phyloP scores from a whole-genome alignment of 2,329 filamentous ascomycete genomes.

The Raffaelea arxii region DNA sequence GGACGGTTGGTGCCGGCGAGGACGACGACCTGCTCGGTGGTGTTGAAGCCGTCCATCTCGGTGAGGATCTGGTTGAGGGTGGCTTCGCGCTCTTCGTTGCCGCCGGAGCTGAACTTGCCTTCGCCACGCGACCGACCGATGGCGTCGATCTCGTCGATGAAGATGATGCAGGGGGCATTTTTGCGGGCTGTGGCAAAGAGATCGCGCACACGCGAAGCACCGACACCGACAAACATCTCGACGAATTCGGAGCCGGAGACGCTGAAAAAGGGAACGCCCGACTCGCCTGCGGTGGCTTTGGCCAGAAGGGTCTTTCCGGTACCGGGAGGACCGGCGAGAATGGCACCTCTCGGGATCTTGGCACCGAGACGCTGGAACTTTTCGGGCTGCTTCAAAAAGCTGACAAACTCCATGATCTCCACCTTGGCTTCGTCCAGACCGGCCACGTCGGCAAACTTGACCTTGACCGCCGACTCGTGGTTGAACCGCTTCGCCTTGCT shows the following conservation, averaged over 20 bases:
- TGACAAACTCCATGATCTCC: constrained; percentile 99
- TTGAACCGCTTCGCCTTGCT: constrained; percentile 96
- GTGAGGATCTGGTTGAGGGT: constrained; percentile 98
- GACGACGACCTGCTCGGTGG: constrained; percentile 89
- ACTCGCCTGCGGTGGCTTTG: constrained; percentile 96
- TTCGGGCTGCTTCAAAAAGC: constrained; percentile 88
- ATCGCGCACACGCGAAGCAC: constrained; percentile 88
- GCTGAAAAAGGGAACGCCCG: constrained; percentile 93
- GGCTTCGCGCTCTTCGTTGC: constrained; percentile 93
- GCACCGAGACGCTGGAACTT: constrained; percentile 89
- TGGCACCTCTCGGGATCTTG: constrained; percentile 94
- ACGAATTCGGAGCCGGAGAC: constrained; percentile 98
- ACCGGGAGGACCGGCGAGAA: constrained; percentile 93
- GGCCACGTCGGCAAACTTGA: constrained; percentile 93
- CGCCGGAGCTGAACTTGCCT: constrained; percentile 61
- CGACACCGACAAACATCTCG: constrained; percentile 99
- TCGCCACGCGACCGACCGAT: constrained; percentile 87
- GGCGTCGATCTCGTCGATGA: constrained; percentile 98
- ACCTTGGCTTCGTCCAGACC: constrained; percentile 97
- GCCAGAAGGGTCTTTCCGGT: constrained; percentile 97
- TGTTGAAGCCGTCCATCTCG: constrained; percentile 99
- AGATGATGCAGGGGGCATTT: constrained; percentile 96
- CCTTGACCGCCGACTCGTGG: constrained; percentile 90
- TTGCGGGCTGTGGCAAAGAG: constrained; percentile 91
- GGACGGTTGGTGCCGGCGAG: constrained; percentile 93